Evolutionary conservation across 495 filamentous ascomycete species (phyloP).

Genomic region (Daldinia concentrica): DNA sequence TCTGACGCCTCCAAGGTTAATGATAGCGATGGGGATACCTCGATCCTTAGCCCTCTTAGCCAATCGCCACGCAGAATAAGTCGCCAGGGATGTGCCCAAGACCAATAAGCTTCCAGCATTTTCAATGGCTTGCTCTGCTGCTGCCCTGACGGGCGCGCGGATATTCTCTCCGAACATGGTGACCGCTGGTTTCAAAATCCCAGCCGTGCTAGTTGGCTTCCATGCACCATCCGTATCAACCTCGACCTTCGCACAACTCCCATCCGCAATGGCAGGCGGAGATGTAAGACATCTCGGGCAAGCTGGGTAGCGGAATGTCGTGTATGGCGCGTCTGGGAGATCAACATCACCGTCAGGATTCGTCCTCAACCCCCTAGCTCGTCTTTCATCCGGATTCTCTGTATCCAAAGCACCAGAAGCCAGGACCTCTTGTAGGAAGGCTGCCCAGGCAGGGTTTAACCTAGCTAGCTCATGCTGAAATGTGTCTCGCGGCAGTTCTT

Average conservation of each 20-base stretch:
- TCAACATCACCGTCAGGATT: conserved; percentile 97
- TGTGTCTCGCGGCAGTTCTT: conserved; percentile 68
- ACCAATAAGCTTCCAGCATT: conserved; percentile 77
- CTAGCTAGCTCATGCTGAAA: conserved; percentile 80
- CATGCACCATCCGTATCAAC: conserved; percentile 86
- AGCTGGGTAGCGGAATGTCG: conserved; percentile 88
- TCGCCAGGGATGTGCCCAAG: conserved; percentile 88
- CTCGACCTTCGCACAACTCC: conserved; percentile 65
- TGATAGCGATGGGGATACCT: conserved; percentile 83
- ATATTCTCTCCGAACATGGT: conserved; percentile 97
- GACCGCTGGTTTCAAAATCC: conserved; percentile 89
- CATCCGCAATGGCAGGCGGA: conserved; percentile 69
- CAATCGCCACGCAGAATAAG: conserved; percentile 92
- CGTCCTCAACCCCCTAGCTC: conserved; percentile 74
- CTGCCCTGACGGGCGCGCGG: conserved; percentile 66
- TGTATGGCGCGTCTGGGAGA: conserved; percentile 85
- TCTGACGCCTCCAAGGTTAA: conserved; percentile 85
- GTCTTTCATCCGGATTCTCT: conserved; percentile 75
- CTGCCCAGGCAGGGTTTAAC: conserved; percentile 88
- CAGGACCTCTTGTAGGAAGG: conserved; percentile 75
- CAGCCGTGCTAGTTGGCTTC: conserved; percentile 71
- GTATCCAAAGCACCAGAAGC: conserved; percentile 78
- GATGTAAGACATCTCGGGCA: conserved; percentile 81
- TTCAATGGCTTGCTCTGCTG: conserved; percentile 84
- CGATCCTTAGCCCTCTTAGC: conserved; percentile 82